These are phyloP conservation scores for Candida glucosophila DNA, from an alignment of 1,139 yeast species.

Conservation along the genomic window DNA sequence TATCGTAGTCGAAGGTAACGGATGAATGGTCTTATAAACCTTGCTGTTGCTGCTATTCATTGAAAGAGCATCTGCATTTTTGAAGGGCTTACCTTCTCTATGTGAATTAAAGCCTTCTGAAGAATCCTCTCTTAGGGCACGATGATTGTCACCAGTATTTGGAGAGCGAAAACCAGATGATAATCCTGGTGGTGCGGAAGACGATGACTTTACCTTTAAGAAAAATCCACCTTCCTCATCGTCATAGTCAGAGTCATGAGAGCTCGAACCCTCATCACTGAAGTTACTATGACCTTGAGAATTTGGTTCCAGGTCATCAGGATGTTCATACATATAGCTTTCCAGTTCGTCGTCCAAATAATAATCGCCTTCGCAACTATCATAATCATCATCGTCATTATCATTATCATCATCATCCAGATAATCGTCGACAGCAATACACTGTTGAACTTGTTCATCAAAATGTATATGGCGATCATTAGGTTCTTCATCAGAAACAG, in stretches of 20 bases:
- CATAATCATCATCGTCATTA: conserved; percentile 7
- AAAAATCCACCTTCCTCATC: conserved; percentile 70
- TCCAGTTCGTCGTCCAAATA: conserved; percentile 6
- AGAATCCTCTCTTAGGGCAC: no score
- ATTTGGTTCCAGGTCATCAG: no score
- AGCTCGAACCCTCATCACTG: conserved; percentile 36
- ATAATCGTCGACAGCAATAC: conserved; percentile 56
- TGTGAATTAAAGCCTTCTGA: neutral
- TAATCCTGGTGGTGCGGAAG: conserved; percentile 20
- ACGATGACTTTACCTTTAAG: conserved; percentile 44
- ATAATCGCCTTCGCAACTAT: conserved; percentile 11
- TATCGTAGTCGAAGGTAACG: conserved; percentile 73
- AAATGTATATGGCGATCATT: conserved; percentile 71
- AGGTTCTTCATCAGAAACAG: no score
- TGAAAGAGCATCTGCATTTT: conserved; percentile 5
- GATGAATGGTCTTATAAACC: conserved; percentile 51
- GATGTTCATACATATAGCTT: conserved; percentile 18
- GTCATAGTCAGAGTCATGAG: no score
- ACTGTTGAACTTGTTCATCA: conserved; percentile 88
- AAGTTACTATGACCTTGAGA: no score
- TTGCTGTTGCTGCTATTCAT: conserved; percentile 18
- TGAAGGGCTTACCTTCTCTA: neutral
- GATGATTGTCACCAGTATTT: no score
- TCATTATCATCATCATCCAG: conserved; percentile 26
- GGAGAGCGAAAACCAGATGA: no score